A percentile compares a stretch with the other conserved stretches of the same genome.
phyloP scores from a whole-genome alignment of 192 early-diverging fungal genomes.

The Pecoramyces ruminantium region DNA sequence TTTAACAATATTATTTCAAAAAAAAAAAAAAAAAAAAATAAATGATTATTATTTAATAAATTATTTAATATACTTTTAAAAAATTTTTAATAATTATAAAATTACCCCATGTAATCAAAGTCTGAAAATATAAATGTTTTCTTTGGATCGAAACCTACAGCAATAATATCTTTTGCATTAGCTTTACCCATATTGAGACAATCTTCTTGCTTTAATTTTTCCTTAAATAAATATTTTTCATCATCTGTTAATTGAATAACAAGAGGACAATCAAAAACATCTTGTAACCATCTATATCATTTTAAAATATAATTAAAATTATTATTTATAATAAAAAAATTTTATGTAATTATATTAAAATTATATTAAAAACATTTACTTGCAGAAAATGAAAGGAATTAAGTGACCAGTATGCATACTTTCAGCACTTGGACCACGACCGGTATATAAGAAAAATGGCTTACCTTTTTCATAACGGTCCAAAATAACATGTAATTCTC shows the following conservation, averaged over 20 bases:
- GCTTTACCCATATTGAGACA: constrained; percentile 50
- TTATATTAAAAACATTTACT: constrained; percentile 25
- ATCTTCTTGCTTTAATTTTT: constrained; percentile 67
- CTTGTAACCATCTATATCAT: constrained; percentile 66
- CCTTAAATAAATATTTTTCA: constrained; percentile 95
- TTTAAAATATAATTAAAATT: not conserved
- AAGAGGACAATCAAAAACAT: constrained; percentile 82
- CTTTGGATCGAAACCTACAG: constrained; percentile 83
- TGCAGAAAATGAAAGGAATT: constrained; percentile 92
- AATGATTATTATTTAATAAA: too few relatives aligned
- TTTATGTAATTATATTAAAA: too few relatives aligned
- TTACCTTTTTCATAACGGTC: constrained; percentile 88
- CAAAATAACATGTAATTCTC: constrained; percentile 65
- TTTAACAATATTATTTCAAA: not conserved
- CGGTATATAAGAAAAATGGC: constrained; percentile 95
- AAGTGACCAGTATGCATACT: constrained; percentile 95
- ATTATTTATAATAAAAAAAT: not conserved
- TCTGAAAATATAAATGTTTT: constrained; percentile 96
- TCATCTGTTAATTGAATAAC: constrained; percentile 98
- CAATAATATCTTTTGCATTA: constrained; percentile 87
- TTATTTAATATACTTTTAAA: too few relatives aligned
- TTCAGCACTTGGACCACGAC: constrained; percentile 78
- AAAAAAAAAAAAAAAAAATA: too few relatives aligned
- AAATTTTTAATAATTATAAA: constrained; percentile 1
- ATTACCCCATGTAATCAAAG: constrained; percentile 71